These are phyloP conservation scores for Persicaria maculosa DNA, from an alignment of 148 eudicot species.

Conservation along the genomic window DNA sequence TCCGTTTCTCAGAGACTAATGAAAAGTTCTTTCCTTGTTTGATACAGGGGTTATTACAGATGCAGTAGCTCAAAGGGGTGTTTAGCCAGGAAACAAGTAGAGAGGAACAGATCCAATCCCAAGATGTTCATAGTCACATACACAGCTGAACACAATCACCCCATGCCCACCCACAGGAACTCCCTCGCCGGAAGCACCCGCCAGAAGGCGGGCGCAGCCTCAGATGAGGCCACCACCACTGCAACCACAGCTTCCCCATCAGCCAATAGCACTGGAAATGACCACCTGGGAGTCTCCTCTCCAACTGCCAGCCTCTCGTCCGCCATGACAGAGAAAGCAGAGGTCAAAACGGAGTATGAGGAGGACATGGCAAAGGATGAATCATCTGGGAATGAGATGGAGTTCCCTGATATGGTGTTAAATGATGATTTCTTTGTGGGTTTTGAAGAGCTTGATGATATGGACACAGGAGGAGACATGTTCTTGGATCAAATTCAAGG, in stretches of 20 bases:
- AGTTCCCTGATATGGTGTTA: slow-evolving; percentile 24
- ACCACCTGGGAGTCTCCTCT: slow-evolving; percentile 11
- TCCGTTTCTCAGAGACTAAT: neutral
- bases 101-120: slow-evolving; percentile 59
- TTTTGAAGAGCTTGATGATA: slow-evolving; percentile 38
- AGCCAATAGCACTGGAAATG: slow-evolving; percentile 14
- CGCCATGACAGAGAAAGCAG: slow-evolving; percentile 32
- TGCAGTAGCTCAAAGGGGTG: slow-evolving; percentile 58
- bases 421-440: slow-evolving; percentile 57
- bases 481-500: slow-evolving; percentile 11
- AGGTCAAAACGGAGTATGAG: slow-evolving; percentile 22
- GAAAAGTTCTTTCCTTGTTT: neutral
- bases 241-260: slow-evolving; percentile 28
- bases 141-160: slow-evolving; percentile 64
- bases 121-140: slow-evolving; percentile 52
- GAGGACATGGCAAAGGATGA: slow-evolving; percentile 23
- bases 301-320: slow-evolving; percentile 23
- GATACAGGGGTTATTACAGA: slow-evolving; percentile 53
- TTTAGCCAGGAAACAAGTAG: slow-evolving; percentile 61
- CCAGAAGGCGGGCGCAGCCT: slow-evolving; percentile 24
- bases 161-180: slow-evolving; percentile 53
- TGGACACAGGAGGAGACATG: slow-evolving; percentile 22
- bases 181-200: slow-evolving; percentile 60
- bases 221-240: slow-evolving; percentile 10
- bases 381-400: slow-evolving; percentile 32